Percentiles rank a stretch among this genome's conserved stretches.
These are phyloP conservation scores for Penicillium frequentans DNA, from an alignment of 2,329 filamentous ascomycete genomes.

Conservation along the genomic window DNA sequence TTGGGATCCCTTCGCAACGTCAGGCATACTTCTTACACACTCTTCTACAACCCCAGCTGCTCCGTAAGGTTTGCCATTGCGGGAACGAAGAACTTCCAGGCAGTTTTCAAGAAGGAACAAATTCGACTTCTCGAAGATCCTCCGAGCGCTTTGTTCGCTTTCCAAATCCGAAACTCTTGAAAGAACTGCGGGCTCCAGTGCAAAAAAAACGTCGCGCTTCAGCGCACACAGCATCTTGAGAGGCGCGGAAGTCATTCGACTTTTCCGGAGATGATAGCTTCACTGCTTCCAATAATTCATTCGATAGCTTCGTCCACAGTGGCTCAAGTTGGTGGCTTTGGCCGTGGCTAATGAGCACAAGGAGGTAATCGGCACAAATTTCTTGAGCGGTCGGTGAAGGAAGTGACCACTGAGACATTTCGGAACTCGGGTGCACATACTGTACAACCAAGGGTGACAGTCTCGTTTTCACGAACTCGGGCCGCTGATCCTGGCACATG, in stretches of 20 bases:
- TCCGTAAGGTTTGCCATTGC: constrained; percentile 68
- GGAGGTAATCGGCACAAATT: constrained; percentile 42
- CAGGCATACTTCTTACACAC: constrained; percentile 47
- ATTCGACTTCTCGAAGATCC: constrained; percentile 39
- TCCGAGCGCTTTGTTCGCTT: constrained; percentile 24
- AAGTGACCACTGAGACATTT: constrained; percentile 53
- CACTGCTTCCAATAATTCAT: constrained; percentile 64
- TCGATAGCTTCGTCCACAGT: constrained; percentile 65
- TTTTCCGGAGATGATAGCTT: constrained; percentile 77
- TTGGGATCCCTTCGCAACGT: constrained; percentile 40
- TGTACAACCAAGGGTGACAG: constrained; percentile 56
- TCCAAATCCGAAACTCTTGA: constrained; percentile 24
- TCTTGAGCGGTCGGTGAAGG: constrained; percentile 38
- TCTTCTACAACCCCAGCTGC: constrained; percentile 60
- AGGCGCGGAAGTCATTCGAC: constrained; percentile 71
- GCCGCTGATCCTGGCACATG: constrained; percentile 49
- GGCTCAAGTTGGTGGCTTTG: constrained; percentile 53
- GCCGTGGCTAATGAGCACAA: constrained; percentile 36
- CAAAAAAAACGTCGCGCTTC: constrained; percentile 70
- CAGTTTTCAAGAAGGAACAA: constrained; percentile 48
- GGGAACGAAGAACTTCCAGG: constrained; percentile 49
- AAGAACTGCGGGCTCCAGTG: constrained; percentile 50
- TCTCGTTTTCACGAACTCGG: constrained; percentile 47
- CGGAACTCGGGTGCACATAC: constrained; percentile 51
- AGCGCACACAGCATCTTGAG: constrained; percentile 67